Conservation (phyloP, 306 rosid genomes). For the Pachyrhizus erosus region DNA sequence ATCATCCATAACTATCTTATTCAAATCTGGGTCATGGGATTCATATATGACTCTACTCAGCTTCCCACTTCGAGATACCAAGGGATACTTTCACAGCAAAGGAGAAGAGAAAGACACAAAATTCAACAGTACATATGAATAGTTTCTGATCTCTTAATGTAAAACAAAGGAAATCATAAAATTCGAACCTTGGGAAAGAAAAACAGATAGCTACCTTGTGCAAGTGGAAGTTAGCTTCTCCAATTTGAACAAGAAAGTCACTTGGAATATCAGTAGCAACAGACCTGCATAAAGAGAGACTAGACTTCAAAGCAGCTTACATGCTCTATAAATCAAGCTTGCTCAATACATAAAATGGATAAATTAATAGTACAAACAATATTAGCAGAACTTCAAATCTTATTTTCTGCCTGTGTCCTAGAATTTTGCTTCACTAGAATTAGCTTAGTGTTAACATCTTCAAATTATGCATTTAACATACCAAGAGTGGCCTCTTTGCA, state of each 20-base stretch:
- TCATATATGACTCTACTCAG: conserved; percentile 82
- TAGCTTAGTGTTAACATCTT: neutral
- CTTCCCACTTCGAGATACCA: conserved; percentile 95
- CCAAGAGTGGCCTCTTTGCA: conserved; percentile 87
- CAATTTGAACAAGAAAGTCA: conserved; percentile 79
- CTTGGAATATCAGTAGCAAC: conserved; percentile 96
- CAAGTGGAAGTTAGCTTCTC: conserved; percentile 71
- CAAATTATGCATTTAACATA: conserved; percentile 48
- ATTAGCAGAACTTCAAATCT: conserved; percentile 6
- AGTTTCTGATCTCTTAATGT: neutral
- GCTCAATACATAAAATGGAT: conserved; percentile 1
- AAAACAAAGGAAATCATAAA: neutral
- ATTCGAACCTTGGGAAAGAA: neutral
- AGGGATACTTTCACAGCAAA: conserved; percentile 69
- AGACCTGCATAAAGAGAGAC: conserved; percentile 56
- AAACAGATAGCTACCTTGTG: conserved; percentile 71
- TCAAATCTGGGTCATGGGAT: conserved; percentile 67
- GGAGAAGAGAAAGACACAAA: conserved; percentile 19
- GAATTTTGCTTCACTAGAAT: neutral
- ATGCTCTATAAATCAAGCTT: neutral
- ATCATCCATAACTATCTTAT: conserved; percentile 76
- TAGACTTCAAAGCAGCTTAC: neutral
- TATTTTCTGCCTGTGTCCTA: neutral
- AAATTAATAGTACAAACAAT: neutral
- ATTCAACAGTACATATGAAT: conserved; percentile 34